These are phyloP conservation scores for Paraglomus occultum DNA, from an alignment of 192 early-diverging fungal genomes.

Conservation along the genomic window DNA sequence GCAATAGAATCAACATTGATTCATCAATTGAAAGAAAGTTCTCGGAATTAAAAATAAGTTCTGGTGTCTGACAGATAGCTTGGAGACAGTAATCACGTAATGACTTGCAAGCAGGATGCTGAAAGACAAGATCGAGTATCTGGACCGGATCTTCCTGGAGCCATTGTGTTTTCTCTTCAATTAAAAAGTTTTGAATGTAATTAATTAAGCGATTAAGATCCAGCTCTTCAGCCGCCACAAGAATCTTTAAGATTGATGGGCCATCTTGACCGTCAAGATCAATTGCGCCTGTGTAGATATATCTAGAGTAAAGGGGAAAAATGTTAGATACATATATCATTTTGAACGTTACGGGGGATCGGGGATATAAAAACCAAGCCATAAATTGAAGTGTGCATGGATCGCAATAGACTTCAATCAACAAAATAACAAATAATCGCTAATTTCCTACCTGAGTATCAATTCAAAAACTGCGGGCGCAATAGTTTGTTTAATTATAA, in stretches of 20 bases:
- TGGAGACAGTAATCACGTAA: not conserved
- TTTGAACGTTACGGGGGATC: too few species aligned
- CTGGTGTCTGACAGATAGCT: too few species aligned
- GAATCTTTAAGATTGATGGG: not conserved
- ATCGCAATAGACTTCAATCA: not conserved
- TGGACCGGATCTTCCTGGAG: not conserved
- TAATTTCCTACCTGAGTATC: not conserved
- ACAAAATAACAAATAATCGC: not conserved
- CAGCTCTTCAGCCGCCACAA: not conserved
- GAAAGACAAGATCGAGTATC: not conserved
- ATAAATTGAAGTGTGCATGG: not conserved
- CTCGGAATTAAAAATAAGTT: not conserved
- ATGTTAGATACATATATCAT: not conserved
- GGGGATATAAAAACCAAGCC: too few species aligned
- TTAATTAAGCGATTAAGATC: not conserved
- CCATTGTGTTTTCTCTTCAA: not conserved
- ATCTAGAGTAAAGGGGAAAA: not conserved
- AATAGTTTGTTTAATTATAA: not conserved
- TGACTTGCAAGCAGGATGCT: not conserved
- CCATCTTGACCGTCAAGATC: not conserved
- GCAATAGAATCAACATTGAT: not conserved
- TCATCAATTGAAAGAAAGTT: not conserved
- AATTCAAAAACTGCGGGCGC: not conserved
- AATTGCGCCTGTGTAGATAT: constrained; percentile 2
- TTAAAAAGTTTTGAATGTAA: not conserved